Evolutionary conservation across 2,329 filamentous ascomycete genomes (phyloP), one percentile per base, ranked within the genome.

Genomic region (Sporothrix luriei): DNA sequence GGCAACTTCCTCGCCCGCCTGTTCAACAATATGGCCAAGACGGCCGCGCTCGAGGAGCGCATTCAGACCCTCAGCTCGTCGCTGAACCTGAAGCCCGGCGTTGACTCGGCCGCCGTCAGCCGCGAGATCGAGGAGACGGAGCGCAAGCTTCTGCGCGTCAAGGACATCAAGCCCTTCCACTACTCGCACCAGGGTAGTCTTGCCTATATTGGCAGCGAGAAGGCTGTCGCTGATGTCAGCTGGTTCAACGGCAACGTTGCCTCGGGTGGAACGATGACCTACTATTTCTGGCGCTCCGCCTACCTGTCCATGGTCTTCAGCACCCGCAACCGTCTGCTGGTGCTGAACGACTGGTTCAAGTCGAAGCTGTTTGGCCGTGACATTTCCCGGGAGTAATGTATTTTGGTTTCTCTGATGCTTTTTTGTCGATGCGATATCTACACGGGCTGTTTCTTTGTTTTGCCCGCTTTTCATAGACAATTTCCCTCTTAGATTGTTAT

Each of bases 301-400:
- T 99, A 99, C 81, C 84, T 99, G 80, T 97, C 93, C 86, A 99
- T 99, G 95, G 97, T 94, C 88, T 99, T 99, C 82, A 98, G 94
- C 89, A 94, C 92, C 72, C 93, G 95, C 76, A 99, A 99, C 84
- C 90, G 95, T 79, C 88, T 98, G 75, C 87, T 99, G 66, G 95
- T 99, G 76, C 83, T 92, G 74, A 85, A 97, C 77, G 95, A 99
- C 83, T 99, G 95, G 95, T 80, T 94, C 80, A 99, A 99, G 87
- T 93, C 94, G 75, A 97, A 96, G 84, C 83, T 95, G 71, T 99
- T 99, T 78, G 95, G 95, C 72, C 93, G 95, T 79, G 95, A 99
- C 77, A 92, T 98, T 66, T 94, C 92, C 57, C 87, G 92, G 76
- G 92, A 94, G 82, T 94, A 88, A 79, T 10, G 19, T 66, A 2